phyloP scores from a whole-genome alignment of 1,284 basidiomycete genomes.

The Ustilago loliicola region DNA sequence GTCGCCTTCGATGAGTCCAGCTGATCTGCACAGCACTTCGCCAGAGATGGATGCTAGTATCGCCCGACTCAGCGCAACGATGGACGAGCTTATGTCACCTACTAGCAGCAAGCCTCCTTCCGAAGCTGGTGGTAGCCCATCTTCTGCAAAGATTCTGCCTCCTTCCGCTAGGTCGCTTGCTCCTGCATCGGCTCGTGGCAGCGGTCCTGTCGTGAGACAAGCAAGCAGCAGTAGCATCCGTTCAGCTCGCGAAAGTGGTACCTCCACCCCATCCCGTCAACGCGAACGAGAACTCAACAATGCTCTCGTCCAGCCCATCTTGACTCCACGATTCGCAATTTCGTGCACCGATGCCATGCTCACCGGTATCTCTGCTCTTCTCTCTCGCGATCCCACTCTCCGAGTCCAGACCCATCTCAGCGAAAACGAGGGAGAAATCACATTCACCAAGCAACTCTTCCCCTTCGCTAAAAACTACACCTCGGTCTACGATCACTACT shows the following conservation, averaged over 20 bases:
- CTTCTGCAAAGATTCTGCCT: constrained; percentile 23
- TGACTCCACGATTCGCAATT: constrained; percentile 96
- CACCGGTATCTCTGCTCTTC: constrained; percentile 76
- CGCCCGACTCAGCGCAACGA: constrained; percentile 56
- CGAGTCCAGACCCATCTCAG: constrained; percentile 93
- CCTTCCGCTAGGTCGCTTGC: constrained; percentile 27
- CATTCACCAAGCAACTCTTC: constrained; percentile 78
- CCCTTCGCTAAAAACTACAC: constrained; percentile 70
- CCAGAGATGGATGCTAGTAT: constrained; percentile 65
- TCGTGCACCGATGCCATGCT: constrained; percentile 86
- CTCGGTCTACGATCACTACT: constrained; percentile 82
- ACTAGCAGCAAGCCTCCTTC: constrained; percentile 44
- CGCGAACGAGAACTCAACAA: constrained; percentile 46
- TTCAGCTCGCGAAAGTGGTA: constrained; percentile 43
- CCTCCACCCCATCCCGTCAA: constrained; percentile 46
- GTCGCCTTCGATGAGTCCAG: constrained; percentile 50
- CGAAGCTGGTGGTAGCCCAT: constrained; percentile 42
- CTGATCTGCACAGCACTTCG: constrained; percentile 34
- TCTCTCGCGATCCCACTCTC: constrained; percentile 73
- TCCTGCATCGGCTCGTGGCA: constrained; percentile 2
- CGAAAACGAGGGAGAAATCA: constrained; percentile 85
- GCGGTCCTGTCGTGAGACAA: constrained; percentile 30
- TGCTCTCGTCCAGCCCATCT: constrained; percentile 82
- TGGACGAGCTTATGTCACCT: constrained; percentile 60
- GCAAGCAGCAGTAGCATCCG: constrained; percentile 46